These are phyloP conservation scores for Gelatoporia subvermispora DNA, from an alignment of 768 basidiomycete species.

Conservation along the genomic window DNA sequence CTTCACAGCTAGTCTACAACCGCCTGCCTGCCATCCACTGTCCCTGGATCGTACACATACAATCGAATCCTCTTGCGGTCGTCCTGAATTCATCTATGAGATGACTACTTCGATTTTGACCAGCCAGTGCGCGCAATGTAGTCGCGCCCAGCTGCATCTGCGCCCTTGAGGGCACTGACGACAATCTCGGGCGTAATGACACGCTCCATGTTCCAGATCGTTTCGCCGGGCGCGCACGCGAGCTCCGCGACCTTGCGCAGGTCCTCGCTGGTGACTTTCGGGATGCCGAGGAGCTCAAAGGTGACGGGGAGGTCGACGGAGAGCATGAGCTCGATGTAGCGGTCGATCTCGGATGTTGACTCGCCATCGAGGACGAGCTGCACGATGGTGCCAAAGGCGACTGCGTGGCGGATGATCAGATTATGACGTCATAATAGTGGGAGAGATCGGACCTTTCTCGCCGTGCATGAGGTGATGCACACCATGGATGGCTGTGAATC, in stretches of 20 bases:
- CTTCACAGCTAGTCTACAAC: too few species aligned
- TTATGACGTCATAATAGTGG: not conserved
- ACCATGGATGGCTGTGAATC: constrained; percentile 23
- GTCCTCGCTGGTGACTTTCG: constrained; percentile 24
- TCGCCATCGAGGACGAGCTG: constrained; percentile 25
- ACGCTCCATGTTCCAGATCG: constrained; percentile 27
- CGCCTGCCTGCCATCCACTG: too few species aligned
- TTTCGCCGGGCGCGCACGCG: constrained; percentile 23
- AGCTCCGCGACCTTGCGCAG: constrained; percentile 22
- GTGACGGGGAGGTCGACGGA: constrained; percentile 26
- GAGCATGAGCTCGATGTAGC: constrained; percentile 26
- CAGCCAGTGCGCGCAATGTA: constrained; percentile 19
- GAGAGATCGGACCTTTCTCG: constrained; percentile 20
- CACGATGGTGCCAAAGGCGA: constrained; percentile 26
- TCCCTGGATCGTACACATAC: too few species aligned
- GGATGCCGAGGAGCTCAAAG: constrained; percentile 25
- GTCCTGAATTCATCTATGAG: too few species aligned
- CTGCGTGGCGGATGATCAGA: constrained; percentile 2
- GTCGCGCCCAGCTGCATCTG: constrained; percentile 21
- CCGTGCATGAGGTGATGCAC: constrained; percentile 25
- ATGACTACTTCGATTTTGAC: constrained; percentile 4
- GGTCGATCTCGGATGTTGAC: constrained; percentile 19
- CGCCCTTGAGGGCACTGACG: constrained; percentile 24
- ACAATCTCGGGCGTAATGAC: constrained; percentile 24
- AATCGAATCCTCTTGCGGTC: too few species aligned